phyloP scores from a whole-genome alignment of 78 protist species.

The Dictyostelium discoideum region DNA sequence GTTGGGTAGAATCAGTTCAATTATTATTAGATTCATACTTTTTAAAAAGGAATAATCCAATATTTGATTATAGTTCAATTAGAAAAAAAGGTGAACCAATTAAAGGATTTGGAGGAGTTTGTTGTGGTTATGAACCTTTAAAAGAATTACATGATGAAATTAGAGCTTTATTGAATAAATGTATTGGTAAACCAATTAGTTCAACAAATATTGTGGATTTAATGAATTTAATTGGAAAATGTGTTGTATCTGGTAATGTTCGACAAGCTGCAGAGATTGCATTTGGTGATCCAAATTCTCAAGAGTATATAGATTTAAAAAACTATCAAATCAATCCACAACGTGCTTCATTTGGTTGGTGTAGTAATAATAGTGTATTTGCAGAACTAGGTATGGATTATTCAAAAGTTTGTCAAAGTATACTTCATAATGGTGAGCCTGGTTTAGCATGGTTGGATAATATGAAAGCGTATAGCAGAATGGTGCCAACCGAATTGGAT shows the following conservation, averaged over 20 bases:
- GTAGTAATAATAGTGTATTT: slow-evolving; percentile 90
- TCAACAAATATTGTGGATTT: slow-evolving; percentile 88
- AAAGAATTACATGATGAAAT: slow-evolving; percentile 75
- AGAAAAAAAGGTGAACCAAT: slow-evolving; percentile 88
- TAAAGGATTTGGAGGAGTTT: slow-evolving; percentile 93
- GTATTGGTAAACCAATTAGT: slow-evolving; percentile 55
- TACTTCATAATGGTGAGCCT: slow-evolving; percentile 94
- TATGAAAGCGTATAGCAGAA: slow-evolving; percentile 89
- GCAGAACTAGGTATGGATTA: slow-evolving; percentile 93
- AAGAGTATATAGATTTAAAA: slow-evolving; percentile 89
- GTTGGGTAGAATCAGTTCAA: slow-evolving; percentile 90
- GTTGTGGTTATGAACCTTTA: slow-evolving; percentile 89
- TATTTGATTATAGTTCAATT: slow-evolving; percentile 84
- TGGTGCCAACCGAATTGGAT: slow-evolving; percentile 64
- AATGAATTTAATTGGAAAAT: slow-evolving; percentile 93
- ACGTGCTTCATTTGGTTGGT: slow-evolving; percentile 89
- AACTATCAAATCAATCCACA: slow-evolving; percentile 91
- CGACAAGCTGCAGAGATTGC: slow-evolving; percentile 93
- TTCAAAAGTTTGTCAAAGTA: slow-evolving; percentile 16
- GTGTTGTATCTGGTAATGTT: slow-evolving; percentile 94
- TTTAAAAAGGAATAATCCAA: neutral
- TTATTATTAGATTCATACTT: slow-evolving; percentile 79
- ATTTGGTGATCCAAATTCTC: slow-evolving; percentile 85
- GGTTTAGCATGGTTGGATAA: slow-evolving; percentile 95
- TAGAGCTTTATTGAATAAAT: slow-evolving; percentile 1